These are phyloP conservation scores for Penicillium longicatenatum DNA, from an alignment of 495 filamentous ascomycete species.

Conservation along the genomic window DNA sequence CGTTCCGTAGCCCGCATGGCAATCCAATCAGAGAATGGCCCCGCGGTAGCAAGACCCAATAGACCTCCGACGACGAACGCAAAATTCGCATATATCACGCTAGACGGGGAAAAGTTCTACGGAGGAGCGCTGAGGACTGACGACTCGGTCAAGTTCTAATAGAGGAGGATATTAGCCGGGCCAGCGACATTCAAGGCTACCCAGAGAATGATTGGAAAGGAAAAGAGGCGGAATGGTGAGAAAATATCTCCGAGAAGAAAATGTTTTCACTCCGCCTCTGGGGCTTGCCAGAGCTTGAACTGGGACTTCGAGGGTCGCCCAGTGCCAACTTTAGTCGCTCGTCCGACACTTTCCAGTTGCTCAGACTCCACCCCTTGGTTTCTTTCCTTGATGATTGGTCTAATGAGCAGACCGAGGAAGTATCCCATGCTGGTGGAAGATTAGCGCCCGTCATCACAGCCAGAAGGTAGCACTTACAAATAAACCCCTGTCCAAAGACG, in stretches of 20 bases:
- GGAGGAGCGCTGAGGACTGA: slow-evolving; percentile 54
- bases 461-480: slow-evolving; percentile 41
- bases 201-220: slow-evolving; percentile 60
- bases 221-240: slow-evolving; percentile 50
- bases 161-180: slow-evolving; percentile 52
- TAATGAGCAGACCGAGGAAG: not conserved
- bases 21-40: slow-evolving; percentile 52
- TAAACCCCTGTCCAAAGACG: slow-evolving; percentile 63
- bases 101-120: slow-evolving; percentile 45
- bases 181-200: slow-evolving; percentile 51
- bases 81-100: slow-evolving; percentile 46
- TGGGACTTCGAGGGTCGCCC: not conserved
- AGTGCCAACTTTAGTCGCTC: not conserved
- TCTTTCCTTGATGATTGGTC: not conserved
- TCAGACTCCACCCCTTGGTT: not conserved
- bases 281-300: not conserved
- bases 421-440: not conserved
- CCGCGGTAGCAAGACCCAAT: slow-evolving; percentile 53
- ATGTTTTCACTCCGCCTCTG: not conserved
- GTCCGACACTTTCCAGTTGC: not conserved
- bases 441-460: not conserved
- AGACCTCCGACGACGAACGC: slow-evolving; percentile 47
- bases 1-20: not conserved
- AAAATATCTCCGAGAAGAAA: slow-evolving; percentile 9
- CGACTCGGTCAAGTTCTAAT: slow-evolving; percentile 58